Evolutionary conservation across 2,329 filamentous ascomycete species (phyloP), one percentile per base, ranked within the genome.

Genomic region (Sordariomycetes sp.): DNA sequence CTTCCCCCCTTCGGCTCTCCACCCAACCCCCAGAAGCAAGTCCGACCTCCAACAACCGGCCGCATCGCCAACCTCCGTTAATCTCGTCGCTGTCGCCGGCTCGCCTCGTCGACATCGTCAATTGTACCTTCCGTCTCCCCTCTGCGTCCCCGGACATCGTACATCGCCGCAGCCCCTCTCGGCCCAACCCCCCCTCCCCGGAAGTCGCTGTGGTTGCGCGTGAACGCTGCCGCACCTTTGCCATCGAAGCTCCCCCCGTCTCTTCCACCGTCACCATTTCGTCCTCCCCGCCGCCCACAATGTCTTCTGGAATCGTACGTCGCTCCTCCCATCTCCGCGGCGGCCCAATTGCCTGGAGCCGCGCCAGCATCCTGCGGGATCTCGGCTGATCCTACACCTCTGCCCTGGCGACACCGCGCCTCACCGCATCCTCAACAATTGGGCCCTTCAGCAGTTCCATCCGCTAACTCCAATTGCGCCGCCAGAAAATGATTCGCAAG

Each of bases 401-500:
- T 22, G 20, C n/a, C 45, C 45, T 50, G 2, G 20, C 45, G 3
- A 24, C 45, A 50, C 12, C 20, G 45, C 45, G 45, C n/a, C 2
- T 10, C 22, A 22, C 45, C 22, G 45, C 45, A 20, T 50, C 45
- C 42, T 12, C 54, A 51, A 35, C 54, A 56, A 36, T 50, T 50
- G 45, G 24, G 22, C 45, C 45, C 6, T 50, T 12, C 2, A 24
- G 17, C 20, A 50, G 22, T 50, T 50, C 50, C 25, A 25, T 25
- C 60, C 10, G 42, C 59, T 60, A 52, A 57, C 61, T 68, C 71
- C 59, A 28, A 34, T 53, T 36, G 42, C 52, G 35, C 32, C 55
- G 66, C 61, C 73, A 90, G 85, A 89, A 95, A 76, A 94, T 96
- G 88, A 91, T 96, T 73, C 91, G 94, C 77, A 87, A 90, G 76